A percentile compares a stretch with the other conserved stretches of the same genome.
phyloP scores from a whole-genome alignment of 257 asterid genomes.

The Fraxinus americana region DNA sequence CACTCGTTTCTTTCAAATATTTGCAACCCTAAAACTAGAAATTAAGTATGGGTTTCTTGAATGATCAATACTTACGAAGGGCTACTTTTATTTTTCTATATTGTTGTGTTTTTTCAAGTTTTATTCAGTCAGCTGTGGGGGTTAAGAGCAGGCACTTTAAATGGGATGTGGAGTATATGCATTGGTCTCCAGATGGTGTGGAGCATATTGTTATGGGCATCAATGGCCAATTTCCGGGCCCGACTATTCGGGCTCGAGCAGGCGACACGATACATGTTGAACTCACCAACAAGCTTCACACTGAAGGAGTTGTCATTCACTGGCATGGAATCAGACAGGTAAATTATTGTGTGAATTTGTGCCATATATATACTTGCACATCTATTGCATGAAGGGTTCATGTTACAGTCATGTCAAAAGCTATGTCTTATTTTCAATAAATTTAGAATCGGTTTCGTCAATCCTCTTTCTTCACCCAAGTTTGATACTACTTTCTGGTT shows the following conservation, averaged over 20 bases:
- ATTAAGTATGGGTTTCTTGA: not conserved
- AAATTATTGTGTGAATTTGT: not conserved
- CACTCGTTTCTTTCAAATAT: no score
- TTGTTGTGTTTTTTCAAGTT: not conserved
- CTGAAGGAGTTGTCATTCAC: slow-evolving; percentile 80
- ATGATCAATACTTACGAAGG: not conserved
- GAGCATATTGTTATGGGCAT: slow-evolving; percentile 64
- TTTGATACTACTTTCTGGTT: no score
- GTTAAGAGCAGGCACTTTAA: slow-evolving; percentile 42
- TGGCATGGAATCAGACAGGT: slow-evolving; percentile 96
- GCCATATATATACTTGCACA: no score
- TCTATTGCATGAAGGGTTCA: no score
- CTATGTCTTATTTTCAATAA: no score
- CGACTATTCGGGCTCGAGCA: slow-evolving; percentile 71
- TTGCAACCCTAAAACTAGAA: no score
- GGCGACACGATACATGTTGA: slow-evolving; percentile 65
- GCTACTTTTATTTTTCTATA: not conserved
- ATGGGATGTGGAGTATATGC: slow-evolving; percentile 67
- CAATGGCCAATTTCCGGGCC: slow-evolving; percentile 81
- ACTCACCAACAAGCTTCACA: slow-evolving; percentile 64
- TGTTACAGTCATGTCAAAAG: not conserved
- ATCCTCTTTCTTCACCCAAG: no score
- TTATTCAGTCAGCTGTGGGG: not conserved
- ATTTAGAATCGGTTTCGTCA: no score
- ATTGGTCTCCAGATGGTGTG: slow-evolving; percentile 72